Conservation (phyloP, 2,329 filamentous ascomycete species). For the Claviceps fusiformis region DNA sequence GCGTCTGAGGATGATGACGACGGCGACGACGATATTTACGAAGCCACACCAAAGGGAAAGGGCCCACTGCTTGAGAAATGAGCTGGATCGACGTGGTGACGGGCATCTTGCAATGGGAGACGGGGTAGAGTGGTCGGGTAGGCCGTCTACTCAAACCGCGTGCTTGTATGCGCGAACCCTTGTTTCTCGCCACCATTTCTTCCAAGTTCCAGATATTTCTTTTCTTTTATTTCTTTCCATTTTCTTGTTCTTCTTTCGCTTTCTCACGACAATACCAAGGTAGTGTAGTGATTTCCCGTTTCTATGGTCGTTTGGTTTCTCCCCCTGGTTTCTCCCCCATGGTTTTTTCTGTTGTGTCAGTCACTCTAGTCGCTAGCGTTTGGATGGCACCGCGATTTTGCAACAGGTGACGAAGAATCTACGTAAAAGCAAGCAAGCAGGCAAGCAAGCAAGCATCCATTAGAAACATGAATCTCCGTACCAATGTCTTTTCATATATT, state of each 20-base stretch:
- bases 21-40: constrained; percentile 27
- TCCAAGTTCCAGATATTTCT: too few relatives aligned
- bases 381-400: not conserved
- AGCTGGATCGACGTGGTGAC: not conserved
- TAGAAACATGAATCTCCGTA: not conserved
- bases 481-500: not conserved
- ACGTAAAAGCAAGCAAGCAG: not conserved
- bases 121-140: too few relatives aligned
- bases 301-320: not conserved
- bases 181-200: not conserved
- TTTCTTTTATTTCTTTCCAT: not conserved
- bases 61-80: constrained; percentile 23
- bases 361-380: not conserved
- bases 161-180: not conserved
- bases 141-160: too few relatives aligned
- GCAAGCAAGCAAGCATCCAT: not conserved
- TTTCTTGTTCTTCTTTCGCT: not conserved
- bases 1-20: not conserved
- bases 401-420: not conserved
- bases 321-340: not conserved
- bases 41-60: constrained; percentile 24
- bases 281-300: not conserved
- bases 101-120: too few relatives aligned
- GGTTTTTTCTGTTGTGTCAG: not conserved
- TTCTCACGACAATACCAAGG: not conserved